Conservation (phyloP, 106 monocot genomes). For the Dendrobium huoshanense region DNA sequence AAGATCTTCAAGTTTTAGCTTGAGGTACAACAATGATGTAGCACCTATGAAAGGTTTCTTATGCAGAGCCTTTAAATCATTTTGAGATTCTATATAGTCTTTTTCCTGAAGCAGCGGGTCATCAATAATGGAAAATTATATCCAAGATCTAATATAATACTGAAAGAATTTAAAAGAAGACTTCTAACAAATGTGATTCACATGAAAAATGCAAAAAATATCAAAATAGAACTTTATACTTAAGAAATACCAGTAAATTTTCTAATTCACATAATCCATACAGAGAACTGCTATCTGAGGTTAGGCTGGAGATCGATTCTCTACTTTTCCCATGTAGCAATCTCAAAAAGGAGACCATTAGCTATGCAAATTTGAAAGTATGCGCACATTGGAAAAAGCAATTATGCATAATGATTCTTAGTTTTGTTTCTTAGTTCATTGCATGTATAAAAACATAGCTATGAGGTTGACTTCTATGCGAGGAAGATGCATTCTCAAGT, state of each 20-base stretch:
- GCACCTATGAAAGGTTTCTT: constrained; percentile 19
- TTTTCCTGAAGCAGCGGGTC: neutral
- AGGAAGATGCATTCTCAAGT: neutral
- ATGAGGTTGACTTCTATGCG: neutral
- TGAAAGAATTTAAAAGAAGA: neutral
- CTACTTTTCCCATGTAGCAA: neutral
- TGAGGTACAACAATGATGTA: constrained; percentile 4
- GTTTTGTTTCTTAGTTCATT: neutral
- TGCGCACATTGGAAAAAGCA: neutral
- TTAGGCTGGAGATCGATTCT: too few species aligned
- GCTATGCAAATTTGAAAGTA: too few species aligned
- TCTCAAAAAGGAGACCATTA: neutral
- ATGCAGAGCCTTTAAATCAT: constrained; percentile 25
- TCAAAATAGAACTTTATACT: neutral
- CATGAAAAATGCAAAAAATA: neutral
- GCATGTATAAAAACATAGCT: neutral
- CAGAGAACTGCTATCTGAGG: neutral
- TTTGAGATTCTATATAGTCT: constrained; percentile 13
- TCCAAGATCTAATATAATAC: neutral
- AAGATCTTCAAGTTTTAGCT: neutral
- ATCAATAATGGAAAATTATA: neutral
- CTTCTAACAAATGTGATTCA: neutral
- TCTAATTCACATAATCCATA: neutral
- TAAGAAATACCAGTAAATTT: neutral
- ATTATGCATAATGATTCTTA: neutral